A percentile compares a stretch with the other conserved stretches of the same genome.
Evolutionary conservation across 2,329 filamentous ascomycete species (phyloP).

Genomic region (Pseudogymnoascus verrucosus): DNA sequence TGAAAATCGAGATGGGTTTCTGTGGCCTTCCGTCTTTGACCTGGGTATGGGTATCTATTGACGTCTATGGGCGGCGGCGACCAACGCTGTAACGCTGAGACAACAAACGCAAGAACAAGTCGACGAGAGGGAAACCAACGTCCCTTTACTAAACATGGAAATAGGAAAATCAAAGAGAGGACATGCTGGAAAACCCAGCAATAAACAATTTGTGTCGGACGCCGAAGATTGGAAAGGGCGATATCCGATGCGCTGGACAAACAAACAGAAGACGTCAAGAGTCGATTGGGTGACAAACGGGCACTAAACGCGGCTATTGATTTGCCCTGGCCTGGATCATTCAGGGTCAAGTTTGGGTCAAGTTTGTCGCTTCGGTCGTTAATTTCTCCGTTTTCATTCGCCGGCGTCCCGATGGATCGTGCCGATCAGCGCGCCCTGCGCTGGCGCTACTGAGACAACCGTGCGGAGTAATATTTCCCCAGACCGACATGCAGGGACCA

Average conservation of each 20-base stretch:
- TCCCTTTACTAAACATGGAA: neutral
- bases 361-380: neutral
- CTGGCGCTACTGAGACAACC: conserved; percentile 1
- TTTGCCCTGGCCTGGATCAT: conserved; percentile 7
- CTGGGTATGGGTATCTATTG: conserved; percentile 4
- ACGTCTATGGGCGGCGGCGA: neutral
- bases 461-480: conserved; percentile 3
- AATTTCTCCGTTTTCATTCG: conserved; percentile 1
- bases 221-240: neutral
- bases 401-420: neutral
- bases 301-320: conserved; percentile 7
- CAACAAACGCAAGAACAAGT: neutral
- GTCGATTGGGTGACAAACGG: conserved; percentile 5
- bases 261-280: neutral
- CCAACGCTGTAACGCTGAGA: neutral
- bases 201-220: neutral
- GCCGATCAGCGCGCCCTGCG: neutral
- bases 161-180: neutral
- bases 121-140: neutral
- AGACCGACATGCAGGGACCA: neutral
- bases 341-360: neutral
- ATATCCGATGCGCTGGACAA: neutral
- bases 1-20: neutral
- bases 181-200: conserved; percentile 7
- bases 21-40: neutral